Base-by-base conservation (phyloP, 768 basidiomycete genomes). In the Tulasnella sp. region DNA sequence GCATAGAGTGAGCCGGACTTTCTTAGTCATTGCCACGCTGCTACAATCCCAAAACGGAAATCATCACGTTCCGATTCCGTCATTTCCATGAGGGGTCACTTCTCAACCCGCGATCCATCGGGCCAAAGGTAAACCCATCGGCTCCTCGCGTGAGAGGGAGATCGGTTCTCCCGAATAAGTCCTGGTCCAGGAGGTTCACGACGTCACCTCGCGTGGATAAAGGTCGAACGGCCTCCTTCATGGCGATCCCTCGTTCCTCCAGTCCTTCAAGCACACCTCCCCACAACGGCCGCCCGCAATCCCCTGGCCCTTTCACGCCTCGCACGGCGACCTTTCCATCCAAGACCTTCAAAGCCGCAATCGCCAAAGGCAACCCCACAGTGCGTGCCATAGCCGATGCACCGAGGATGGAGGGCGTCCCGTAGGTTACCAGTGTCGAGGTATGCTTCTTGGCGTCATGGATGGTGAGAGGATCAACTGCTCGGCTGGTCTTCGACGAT, bases 351-450 rank as follows among this genome's bases (percentile, higher is more conserved):
- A 93, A 84, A 1, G 95, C 91, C 1, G 95, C 95, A 82, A 96
- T 90, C 0, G 94, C 96, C 9, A 97, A 90, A 0, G 96, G 96
- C 71, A 96, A 85, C 5, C 96, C 96, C 24, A 98, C 96, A 3
- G 93, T 94, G 40, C 91, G 88, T n/a, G 95, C 90, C 96, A 98
- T 98, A 6, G 96, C 96, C 0, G 93, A 93, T 3, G 88, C 89
- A 0, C 83, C 83, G 9, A 42, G 68, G 31, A 36, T 71, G 7
- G 81, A 75, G 1, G 86, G 81, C 27, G 87, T 88, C 1, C 92
- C 95, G 82, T 92, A 92, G 42, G 88, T 85, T 34, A 92, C 86
- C 19, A 96, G 84, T 34, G 89, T 88, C 10, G 94, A 93, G 16
- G 90, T 91, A 81, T 95, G 89, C 42, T 48, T 79, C 78, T 76